Base-by-base conservation (phyloP, 2,329 filamentous ascomycete species). In the Pseudopithomyces chartarum region DNA sequence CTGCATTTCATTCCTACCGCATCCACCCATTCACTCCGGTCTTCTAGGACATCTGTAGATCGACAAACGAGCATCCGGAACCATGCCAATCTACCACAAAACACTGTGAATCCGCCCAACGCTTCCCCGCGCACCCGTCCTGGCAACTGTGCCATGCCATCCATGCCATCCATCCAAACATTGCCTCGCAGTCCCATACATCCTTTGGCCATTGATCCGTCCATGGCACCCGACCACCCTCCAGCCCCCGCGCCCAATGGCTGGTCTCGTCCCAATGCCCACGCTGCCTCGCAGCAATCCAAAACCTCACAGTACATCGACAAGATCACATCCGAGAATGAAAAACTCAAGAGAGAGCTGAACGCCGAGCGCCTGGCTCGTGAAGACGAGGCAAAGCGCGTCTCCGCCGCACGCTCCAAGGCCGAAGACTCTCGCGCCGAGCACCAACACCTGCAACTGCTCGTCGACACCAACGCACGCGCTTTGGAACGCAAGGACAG, bases 291-390 rank as follows among this genome's bases (percentile, higher is more conserved):
- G 10, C 56, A 56, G 26, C 70, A 70, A 54, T 71, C 70, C 15
- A 76, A 76, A 50, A 75, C 73, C 1, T 73, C 70, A 4, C 73
- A 75, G 34, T 74, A 74, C 60, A 94, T 95, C 74, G 91, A 95
- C 76, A 86, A 87, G 69, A 83, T 95, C 52, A 90, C 92, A 70
- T 87, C 88, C 52, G 90, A 94, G 70, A 92, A 92, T 64, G 90
- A 94, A 68, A 84, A 87, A 39, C 80, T 94, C 44, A 90, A 90
- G 66, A 84, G 90, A 51, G 90, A 94, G 61, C 68, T 81, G 42
- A 75, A 74, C 32, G 73, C 76, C 2, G 76, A 80, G 58, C 70
- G 74, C 50, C 66, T 77, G 17, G 76, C 75, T 44, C 83, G 88
- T 43, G 89, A 92, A 56, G 90, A 92, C 67, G 83, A 88, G n/a